phyloP scores from a whole-genome alignment of 2,329 filamentous ascomycete genomes.

The Fusarium sp. region DNA sequence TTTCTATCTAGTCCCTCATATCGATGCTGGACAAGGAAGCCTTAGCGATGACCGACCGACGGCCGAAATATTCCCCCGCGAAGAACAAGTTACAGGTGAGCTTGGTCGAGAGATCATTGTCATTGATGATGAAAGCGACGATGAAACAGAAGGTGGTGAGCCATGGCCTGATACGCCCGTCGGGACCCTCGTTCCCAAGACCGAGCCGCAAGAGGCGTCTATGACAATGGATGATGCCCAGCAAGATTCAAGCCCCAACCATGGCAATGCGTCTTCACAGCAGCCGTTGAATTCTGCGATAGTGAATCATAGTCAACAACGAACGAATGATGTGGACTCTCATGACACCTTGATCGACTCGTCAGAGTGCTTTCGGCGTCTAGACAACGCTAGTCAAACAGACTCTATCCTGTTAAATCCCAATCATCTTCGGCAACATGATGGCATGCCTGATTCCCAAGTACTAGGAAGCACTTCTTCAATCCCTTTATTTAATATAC shows the following conservation, averaged over 20 bases:
- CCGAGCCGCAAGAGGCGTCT: not conserved
- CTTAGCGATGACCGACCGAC: not conserved
- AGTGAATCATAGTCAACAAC: not conserved
- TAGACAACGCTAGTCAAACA: no score
- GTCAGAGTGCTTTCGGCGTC: not conserved
- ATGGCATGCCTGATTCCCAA: fast-evolving
- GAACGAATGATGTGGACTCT: not conserved
- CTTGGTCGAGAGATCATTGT: not conserved
- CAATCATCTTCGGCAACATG: fast-evolving
- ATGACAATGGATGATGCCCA: fast-evolving
- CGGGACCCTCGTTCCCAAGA: fast-evolving
- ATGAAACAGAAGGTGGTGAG: fast-evolving
- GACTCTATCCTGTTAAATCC: no score
- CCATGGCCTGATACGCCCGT: not conserved
- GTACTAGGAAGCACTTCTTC: not conserved
- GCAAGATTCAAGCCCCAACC: fast-evolving
- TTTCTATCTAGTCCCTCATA: fast-evolving
- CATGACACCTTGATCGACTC: not conserved
- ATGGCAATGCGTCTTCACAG: fast-evolving
- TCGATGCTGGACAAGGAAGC: fast-evolving
- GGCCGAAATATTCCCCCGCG: not conserved
- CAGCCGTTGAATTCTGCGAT: fast-evolving
- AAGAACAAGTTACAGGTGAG: fast-evolving
- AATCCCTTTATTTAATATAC: fast-evolving
- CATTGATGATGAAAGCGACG: not conserved